A percentile compares a stretch with the other conserved stretches of the same genome.
Evolutionary conservation across 2,329 filamentous ascomycete species (phyloP).

Genomic region (Monosporascus sp.): DNA sequence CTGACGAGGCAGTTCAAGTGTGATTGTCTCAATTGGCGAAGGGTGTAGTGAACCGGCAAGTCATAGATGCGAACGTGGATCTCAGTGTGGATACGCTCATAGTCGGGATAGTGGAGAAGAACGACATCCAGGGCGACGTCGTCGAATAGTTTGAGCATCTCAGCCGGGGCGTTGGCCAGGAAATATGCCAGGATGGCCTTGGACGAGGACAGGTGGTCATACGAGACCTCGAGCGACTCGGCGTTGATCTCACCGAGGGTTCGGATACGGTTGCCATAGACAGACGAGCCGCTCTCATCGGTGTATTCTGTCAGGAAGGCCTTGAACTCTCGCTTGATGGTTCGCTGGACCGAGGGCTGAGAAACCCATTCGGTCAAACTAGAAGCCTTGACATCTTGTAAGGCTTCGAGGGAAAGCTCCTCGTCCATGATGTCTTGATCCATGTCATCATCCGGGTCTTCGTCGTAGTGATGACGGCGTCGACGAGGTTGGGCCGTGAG

Average conservation of each 20-base stretch:
- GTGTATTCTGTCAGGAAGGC: conserved; percentile 95
- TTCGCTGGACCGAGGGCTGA: conserved; percentile 81
- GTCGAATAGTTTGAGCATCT: conserved; percentile 94
- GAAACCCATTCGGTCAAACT: conserved; percentile 95
- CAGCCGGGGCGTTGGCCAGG: conserved; percentile 89
- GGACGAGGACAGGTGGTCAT: conserved; percentile 81
- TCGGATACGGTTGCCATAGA: conserved; percentile 90
- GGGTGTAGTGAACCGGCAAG: conserved; percentile 88
- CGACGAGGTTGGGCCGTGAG: conserved; percentile 80
- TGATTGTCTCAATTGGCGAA: conserved; percentile 89
- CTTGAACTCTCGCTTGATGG: conserved; percentile 95
- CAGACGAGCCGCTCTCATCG: conserved; percentile 81
- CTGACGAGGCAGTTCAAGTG: conserved; percentile 94
- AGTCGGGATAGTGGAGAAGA: conserved; percentile 92
- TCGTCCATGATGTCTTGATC: conserved; percentile 92
- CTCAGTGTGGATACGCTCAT: conserved; percentile 94
- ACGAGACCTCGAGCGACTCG: conserved; percentile 93
- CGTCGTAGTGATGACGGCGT: conserved; percentile 85
- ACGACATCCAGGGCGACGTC: conserved; percentile 96
- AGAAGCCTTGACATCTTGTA: conserved; percentile 88
- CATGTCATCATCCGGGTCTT: conserved; percentile 89
- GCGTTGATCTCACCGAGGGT: conserved; percentile 97
- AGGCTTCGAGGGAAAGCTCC: conserved; percentile 84
- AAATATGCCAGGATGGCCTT: conserved; percentile 96
- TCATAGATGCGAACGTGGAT: conserved; percentile 97